phyloP scores from a whole-genome alignment of 768 basidiomycete species.

The Lepiota brunneoincarnata region DNA sequence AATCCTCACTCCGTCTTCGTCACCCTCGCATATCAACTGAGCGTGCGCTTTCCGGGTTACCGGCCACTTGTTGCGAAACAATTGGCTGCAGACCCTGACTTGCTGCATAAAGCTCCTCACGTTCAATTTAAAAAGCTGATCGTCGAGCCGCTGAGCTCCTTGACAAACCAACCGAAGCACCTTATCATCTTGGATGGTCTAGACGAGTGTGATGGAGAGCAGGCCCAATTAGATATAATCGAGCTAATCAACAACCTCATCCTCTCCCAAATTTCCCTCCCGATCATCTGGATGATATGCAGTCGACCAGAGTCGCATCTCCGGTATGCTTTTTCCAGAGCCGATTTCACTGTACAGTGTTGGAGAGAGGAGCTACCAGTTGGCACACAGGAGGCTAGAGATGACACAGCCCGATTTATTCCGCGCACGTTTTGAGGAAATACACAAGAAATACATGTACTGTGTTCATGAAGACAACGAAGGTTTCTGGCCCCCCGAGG shows the following conservation, averaged over 20 bases:
- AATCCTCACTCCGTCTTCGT: not conserved
- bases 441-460: too few species aligned
- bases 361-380: not conserved
- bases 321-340: not conserved
- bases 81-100: not conserved
- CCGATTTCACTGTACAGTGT: not conserved
- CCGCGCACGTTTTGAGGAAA: too few species aligned
- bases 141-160: not conserved
- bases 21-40: slow-evolving; percentile 2
- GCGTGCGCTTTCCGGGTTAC: not conserved
- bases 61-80: not conserved
- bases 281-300: not conserved
- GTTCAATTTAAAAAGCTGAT: not conserved
- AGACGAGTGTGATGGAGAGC: not conserved
- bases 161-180: not conserved
- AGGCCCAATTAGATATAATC: not conserved
- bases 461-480: too few species aligned
- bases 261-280: not conserved
- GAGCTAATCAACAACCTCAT: not conserved
- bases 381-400: too few species aligned
- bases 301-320: not conserved
- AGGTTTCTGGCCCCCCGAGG: too few species aligned
- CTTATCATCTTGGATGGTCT: not conserved
- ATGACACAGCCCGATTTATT: too few species aligned
- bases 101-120: not conserved